phyloP scores from a whole-genome alignment of 2,329 filamentous ascomycete species.

The Annulohypoxylon truncatum region DNA sequence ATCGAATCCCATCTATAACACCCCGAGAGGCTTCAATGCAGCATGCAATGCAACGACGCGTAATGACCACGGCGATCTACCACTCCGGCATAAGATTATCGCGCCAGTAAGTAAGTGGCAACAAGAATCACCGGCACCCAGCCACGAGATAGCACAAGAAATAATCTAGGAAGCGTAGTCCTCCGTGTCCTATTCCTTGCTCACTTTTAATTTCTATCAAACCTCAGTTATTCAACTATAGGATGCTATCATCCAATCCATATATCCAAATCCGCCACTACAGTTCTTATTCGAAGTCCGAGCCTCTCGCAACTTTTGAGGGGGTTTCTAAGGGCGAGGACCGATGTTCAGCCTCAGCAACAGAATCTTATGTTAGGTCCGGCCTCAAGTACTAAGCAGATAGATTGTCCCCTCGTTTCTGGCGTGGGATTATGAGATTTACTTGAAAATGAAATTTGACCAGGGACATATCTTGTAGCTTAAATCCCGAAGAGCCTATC shows the following conservation, averaged over 20 bases:
- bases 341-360: not conserved
- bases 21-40: not conserved
- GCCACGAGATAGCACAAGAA: not conserved
- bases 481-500: too few relatives aligned
- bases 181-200: not conserved
- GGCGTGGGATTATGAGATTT: too few relatives aligned
- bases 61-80: not conserved
- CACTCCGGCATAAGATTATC: not conserved
- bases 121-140: too few relatives aligned
- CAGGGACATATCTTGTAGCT: too few relatives aligned
- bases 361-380: not conserved
- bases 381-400: too few relatives aligned
- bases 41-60: slow-evolving; percentile 3
- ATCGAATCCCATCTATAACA: not conserved
- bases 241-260: not conserved
- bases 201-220: not conserved
- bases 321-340: not conserved
- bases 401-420: too few relatives aligned
- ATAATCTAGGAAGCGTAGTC: not conserved
- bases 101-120: not conserved
- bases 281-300: not conserved
- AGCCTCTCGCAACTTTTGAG: too few relatives aligned
- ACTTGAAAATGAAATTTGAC: too few relatives aligned
- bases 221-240: not conserved
- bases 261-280: not conserved